These are phyloP conservation scores for Boletus speciosus DNA, from an alignment of 768 basidiomycete genomes.

Conservation along the genomic window DNA sequence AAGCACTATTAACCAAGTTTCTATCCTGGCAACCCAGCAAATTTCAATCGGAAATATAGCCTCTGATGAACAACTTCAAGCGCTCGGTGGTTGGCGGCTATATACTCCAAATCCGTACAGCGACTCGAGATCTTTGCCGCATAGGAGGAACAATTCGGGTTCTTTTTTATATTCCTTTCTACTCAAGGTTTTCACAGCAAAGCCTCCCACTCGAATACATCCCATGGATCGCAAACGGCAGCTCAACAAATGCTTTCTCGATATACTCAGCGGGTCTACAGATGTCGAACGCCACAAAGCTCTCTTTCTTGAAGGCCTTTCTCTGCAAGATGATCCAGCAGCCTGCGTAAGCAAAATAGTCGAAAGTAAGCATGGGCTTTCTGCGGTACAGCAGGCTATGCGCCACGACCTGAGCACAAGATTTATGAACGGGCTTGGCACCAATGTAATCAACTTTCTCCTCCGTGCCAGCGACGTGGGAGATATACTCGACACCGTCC, in stretches of 20 bases:
- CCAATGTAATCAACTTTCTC: too few species aligned
- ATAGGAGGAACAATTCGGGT: too few species aligned
- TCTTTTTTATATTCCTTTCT: too few species aligned
- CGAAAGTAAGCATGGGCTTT: slow-evolving; percentile 34
- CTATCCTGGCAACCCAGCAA: too few species aligned
- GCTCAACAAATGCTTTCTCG: slow-evolving; percentile 35
- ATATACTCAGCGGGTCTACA: slow-evolving; percentile 30
- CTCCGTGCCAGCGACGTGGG: too few species aligned
- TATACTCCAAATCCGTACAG: neutral
- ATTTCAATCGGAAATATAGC: too few species aligned
- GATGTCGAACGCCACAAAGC: slow-evolving; percentile 26
- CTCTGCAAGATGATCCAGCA: slow-evolving; percentile 36
- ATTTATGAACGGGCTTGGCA: slow-evolving; percentile 41
- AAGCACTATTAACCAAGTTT: too few species aligned
- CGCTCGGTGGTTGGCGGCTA: neutral
- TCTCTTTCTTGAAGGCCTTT: slow-evolving; percentile 47
- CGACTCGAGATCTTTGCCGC: neutral
- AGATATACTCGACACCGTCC: too few species aligned
- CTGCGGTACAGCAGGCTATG: slow-evolving; percentile 34
- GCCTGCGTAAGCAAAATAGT: slow-evolving; percentile 38
- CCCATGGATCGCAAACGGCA: slow-evolving; percentile 23
- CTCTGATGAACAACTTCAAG: too few species aligned
- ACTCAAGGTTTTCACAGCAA: neutral
- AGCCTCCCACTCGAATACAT: neutral
- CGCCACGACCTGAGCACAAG: slow-evolving; percentile 35